phyloP scores from a whole-genome alignment of 2,329 filamentous ascomycete species.

The Neonectria punicea region DNA sequence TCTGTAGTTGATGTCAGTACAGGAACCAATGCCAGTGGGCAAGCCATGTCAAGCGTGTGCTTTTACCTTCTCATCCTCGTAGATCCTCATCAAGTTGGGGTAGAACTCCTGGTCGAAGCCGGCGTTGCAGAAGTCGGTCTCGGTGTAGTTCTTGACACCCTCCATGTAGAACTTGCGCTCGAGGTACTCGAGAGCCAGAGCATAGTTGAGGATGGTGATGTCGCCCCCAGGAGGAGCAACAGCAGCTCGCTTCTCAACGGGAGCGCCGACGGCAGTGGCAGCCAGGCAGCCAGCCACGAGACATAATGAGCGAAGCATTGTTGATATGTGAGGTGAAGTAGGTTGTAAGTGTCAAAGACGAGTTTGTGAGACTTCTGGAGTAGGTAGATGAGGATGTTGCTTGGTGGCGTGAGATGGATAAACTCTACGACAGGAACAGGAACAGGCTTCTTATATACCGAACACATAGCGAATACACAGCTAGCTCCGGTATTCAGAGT shows the following conservation, averaged over 20 bases:
- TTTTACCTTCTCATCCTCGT: constrained; percentile 57
- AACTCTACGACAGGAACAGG: not conserved
- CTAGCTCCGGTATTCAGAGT: not conserved
- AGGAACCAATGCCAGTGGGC: not conserved
- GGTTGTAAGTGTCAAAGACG: not conserved
- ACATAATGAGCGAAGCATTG: constrained; percentile 18
- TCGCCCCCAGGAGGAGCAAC: constrained; percentile 29
- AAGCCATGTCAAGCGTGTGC: not conserved
- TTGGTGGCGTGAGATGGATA: not conserved
- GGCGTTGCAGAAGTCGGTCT: constrained; percentile 61
- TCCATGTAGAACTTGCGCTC: constrained; percentile 72
- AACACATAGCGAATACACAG: not conserved
- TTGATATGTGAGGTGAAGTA: not conserved
- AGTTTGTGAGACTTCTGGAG: not conserved
- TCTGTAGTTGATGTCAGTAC: not conserved
- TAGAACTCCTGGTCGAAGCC: constrained; percentile 65
- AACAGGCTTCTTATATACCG: not conserved
- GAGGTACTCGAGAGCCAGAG: constrained; percentile 63
- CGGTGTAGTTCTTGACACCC: constrained; percentile 66
- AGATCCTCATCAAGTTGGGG: constrained; percentile 66
- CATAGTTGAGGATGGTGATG: constrained; percentile 57
- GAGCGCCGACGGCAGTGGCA: constrained; percentile 1
- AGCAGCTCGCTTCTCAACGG: constrained; percentile 30
- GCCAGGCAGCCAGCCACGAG: constrained; percentile 19
- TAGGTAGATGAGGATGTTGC: not conserved